These are phyloP conservation scores for Neurospora discreta DNA, from an alignment of 495 filamentous ascomycete genomes.

Conservation along the genomic window DNA sequence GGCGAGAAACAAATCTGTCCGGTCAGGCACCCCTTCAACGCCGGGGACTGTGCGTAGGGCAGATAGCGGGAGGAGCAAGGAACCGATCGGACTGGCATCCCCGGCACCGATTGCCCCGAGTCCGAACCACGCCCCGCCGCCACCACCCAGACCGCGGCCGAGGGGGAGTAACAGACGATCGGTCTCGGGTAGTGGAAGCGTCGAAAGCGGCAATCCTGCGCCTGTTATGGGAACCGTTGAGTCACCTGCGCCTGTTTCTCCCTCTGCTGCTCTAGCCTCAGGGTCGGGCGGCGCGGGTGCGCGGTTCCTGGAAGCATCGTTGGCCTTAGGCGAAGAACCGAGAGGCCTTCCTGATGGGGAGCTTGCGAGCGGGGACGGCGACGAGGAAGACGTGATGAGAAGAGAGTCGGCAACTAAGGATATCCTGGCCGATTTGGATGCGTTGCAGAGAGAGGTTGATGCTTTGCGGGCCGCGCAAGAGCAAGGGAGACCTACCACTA, in stretches of 20 bases:
- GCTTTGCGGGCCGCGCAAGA: slow-evolving; percentile 37
- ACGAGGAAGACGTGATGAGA: not conserved
- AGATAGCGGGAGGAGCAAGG: slow-evolving; percentile 2
- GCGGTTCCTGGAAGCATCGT: slow-evolving; percentile 1
- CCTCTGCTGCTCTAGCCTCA: slow-evolving; percentile 3
- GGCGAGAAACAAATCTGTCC: slow-evolving; percentile 26
- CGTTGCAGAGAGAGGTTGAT: slow-evolving; percentile 63
- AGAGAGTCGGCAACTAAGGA: slow-evolving; percentile 27
- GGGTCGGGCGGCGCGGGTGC: slow-evolving; percentile 4
- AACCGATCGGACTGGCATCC: slow-evolving; percentile 6
- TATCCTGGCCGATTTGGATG: slow-evolving; percentile 56
- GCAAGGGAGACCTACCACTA: not conserved
- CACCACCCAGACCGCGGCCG: slow-evolving; percentile 49
- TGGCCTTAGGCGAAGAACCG: slow-evolving; percentile 9
- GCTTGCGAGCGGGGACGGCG: not conserved
- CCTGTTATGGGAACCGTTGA: not conserved
- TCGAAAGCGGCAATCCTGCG: slow-evolving; percentile 14
- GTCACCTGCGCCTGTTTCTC: slow-evolving; percentile 3
- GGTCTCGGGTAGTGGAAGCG: slow-evolving; percentile 41
- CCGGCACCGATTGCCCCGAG: not conserved
- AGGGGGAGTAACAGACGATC: slow-evolving; percentile 37
- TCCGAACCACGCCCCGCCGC: slow-evolving; percentile 35
- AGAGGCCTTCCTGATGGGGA: not conserved
- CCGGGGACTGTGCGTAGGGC: not conserved
- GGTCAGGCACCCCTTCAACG: slow-evolving; percentile 27